Evolutionary conservation across 176 grass and related monocot genomes (phyloP).

Genomic region (Phyllostachys edulis): DNA sequence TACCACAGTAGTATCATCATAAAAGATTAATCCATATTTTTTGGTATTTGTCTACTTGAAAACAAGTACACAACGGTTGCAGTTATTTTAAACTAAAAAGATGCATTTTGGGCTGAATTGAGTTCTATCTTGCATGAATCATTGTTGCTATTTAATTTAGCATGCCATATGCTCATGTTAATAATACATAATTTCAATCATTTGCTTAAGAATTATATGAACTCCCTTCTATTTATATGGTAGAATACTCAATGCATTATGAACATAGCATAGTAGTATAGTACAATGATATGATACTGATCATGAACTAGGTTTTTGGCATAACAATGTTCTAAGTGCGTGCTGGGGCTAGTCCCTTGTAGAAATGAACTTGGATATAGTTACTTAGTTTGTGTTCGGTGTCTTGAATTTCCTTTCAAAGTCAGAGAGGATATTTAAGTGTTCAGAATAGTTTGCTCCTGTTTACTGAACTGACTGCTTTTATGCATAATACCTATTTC

Average conservation of each 20-base stretch:
- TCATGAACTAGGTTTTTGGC: not conserved
- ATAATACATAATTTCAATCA: not conserved
- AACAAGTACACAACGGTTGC: not conserved
- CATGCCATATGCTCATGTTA: not conserved
- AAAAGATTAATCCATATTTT: not conserved
- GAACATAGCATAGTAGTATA: not conserved
- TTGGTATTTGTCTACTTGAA: not conserved
- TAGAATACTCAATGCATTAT: not conserved
- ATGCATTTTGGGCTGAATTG: constrained; percentile 1
- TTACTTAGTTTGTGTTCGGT: not conserved
- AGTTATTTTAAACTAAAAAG: not conserved
- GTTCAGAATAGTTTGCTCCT: not conserved
- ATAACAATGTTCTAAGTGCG: too few relatives aligned
- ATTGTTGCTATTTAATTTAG: not conserved
- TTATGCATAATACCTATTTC: not conserved
- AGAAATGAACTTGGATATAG: not conserved
- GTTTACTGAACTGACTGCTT: not conserved
- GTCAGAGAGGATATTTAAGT: not conserved
- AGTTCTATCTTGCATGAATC: not conserved
- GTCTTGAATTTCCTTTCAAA: not conserved
- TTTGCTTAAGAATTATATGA: not conserved
- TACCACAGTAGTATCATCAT: not conserved
- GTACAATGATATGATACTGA: not conserved
- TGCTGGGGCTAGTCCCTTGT: not conserved
- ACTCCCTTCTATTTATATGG: not conserved